Base-by-base conservation (phyloP, 495 filamentous ascomycete species). In the Penicillium manginii region DNA sequence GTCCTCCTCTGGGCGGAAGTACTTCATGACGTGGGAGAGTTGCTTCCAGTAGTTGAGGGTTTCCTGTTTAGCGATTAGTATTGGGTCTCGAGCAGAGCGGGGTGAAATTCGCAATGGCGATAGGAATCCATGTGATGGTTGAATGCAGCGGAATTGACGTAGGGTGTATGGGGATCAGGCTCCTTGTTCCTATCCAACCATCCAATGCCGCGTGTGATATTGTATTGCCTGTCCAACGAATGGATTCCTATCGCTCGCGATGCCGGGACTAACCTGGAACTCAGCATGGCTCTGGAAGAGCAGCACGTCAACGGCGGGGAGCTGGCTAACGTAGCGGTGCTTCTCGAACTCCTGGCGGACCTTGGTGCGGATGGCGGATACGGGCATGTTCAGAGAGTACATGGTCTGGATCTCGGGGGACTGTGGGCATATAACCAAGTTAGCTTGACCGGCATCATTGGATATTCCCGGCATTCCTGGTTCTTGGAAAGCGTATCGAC, bases 21-120 rank as follows among this genome's bases (percentile, higher is more conserved):
- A 98, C 69, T 96, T 96, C 83, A 98, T 90, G 63, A 98, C 85
- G 71, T 98, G 94, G 48, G 90, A 89, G 52, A 93, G 83, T 78
- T 98, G 96, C 78, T 96, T 96, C 94, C 96, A 98, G 84, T 88
- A 98, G 77, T 98, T 98, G 80, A 98, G 84, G 35, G 92, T 98
- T 85, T 98, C 94, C 92, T 96, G 60, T 2, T 17, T 43, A 43
- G 4, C 12, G 54, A 18, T 63, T 43, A 63, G 55, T 22, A 42
- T 46, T 35, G 4, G 42, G 4, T 15, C 11, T n/a, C 12, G 7
- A 43, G 46, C n/a, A 18, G 49, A 17, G 12, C 33, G 23, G n/a
- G 9, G 4, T 8, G 35, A 10, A 1, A 37, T 37, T 5, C 11
- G 33, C 31, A 40, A 32, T 29, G 26, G 26, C 9, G 26, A 29